A percentile compares a stretch with the other conserved stretches of the same genome.
phyloP scores from a whole-genome alignment of 352 stramenopile genomes.

The Globisporangium yorkense region DNA sequence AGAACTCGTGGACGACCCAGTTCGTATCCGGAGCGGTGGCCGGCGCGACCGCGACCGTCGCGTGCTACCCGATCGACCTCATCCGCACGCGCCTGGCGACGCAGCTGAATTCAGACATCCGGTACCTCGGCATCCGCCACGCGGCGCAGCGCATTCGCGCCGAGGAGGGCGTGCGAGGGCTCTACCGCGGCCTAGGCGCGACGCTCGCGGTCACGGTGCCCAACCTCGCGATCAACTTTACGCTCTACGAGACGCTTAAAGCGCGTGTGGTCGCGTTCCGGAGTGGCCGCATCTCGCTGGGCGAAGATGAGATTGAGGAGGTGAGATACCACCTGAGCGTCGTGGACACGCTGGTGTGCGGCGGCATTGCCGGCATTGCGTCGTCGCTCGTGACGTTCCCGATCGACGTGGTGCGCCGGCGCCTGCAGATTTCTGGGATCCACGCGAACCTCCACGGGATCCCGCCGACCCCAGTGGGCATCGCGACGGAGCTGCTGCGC shows the following conservation, averaged over 20 bases:
- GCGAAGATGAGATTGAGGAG: conserved; percentile 15
- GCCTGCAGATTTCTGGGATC: conserved; percentile 93
- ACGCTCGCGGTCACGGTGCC: conserved; percentile 94
- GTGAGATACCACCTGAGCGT: conserved; percentile 33
- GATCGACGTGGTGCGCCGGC: conserved; percentile 91
- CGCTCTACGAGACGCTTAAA: conserved; percentile 94
- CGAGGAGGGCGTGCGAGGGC: conserved; percentile 82
- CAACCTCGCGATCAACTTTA: conserved; percentile 96
- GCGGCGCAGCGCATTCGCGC: conserved; percentile 90
- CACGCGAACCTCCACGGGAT: conserved; percentile 64
- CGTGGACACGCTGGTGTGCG: conserved; percentile 89
- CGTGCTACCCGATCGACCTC: conserved; percentile 96
- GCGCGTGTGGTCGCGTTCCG: conserved; percentile 81
- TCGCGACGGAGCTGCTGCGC: conserved; percentile 59
- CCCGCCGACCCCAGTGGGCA: conserved; percentile 62
- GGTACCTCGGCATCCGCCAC: conserved; percentile 90
- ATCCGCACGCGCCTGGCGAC: conserved; percentile 93
- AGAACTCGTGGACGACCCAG: conserved; percentile 69
- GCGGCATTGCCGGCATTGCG: conserved; percentile 85
- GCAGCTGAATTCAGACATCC: conserved; percentile 88
- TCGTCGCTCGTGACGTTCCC: conserved; percentile 94
- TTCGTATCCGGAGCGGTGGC: conserved; percentile 69
- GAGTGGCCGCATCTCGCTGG: conserved; percentile 24
- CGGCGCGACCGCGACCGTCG: conserved; percentile 71
- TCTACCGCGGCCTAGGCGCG: conserved; percentile 92